A percentile compares a stretch with the other conserved stretches of the same genome.
Evolutionary conservation across 108 stramenopile genomes (phyloP).

Genomic region (Pseudonitzschia pungens): DNA sequence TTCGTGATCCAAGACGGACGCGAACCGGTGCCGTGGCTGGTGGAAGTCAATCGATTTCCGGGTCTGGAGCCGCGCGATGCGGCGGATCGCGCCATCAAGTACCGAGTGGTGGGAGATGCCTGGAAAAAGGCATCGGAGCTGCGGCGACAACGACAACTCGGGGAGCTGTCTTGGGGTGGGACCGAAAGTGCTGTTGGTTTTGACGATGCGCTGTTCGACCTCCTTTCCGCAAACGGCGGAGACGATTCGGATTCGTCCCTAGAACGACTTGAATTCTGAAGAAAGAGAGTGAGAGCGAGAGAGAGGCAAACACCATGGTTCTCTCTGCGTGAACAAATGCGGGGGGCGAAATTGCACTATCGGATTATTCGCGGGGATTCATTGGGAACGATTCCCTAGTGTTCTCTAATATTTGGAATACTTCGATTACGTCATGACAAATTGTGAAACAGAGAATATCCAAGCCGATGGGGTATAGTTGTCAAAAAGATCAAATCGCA

Average conservation of each 20-base stretch:
- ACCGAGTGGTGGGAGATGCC: slow-evolving; percentile 39
- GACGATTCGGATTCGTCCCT: not conserved
- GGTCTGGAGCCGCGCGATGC: slow-evolving; percentile 53
- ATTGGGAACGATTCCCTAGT: too few relatives aligned
- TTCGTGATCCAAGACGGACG: slow-evolving; percentile 52
- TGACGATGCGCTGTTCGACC: not conserved
- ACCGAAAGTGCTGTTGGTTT: not conserved
- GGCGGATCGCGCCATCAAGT: slow-evolving; percentile 33
- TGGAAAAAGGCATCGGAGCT: slow-evolving; percentile 34
- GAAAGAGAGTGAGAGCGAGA: not conserved
- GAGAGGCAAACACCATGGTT: too few relatives aligned
- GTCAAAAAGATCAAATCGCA: too few relatives aligned
- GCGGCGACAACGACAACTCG: not conserved
- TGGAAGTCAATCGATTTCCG: slow-evolving; percentile 83
- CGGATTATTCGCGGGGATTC: too few relatives aligned
- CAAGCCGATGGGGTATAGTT: too few relatives aligned
- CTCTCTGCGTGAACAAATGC: too few relatives aligned
- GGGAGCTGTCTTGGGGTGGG: not conserved
- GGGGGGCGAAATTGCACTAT: too few relatives aligned
- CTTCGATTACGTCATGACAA: too few relatives aligned
- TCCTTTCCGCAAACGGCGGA: not conserved
- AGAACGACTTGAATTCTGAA: not conserved
- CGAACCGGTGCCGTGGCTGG: slow-evolving; percentile 45
- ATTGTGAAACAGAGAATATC: too few relatives aligned
- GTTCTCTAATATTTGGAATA: too few relatives aligned